A percentile compares a stretch with the other conserved stretches of the same genome.
These are phyloP conservation scores for Tetragonia tetragonoides DNA, from an alignment of 148 eudicot species.

Conservation along the genomic window DNA sequence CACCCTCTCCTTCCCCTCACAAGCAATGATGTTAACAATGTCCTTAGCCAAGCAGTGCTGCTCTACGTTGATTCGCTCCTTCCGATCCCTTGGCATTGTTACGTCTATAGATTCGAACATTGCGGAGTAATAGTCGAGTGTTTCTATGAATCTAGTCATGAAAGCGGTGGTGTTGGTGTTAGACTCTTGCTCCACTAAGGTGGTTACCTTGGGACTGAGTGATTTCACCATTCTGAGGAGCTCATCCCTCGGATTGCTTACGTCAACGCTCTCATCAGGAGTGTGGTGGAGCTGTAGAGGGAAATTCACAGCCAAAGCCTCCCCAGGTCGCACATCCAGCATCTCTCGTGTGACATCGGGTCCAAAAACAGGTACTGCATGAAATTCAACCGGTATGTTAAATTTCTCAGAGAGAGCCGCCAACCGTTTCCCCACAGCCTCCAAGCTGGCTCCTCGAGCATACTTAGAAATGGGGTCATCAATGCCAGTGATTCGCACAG, in stretches of 20 bases:
- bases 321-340: constrained; percentile 70
- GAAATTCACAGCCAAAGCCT: constrained; percentile 85
- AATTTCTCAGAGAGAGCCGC: constrained; percentile 55
- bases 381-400: constrained; percentile 69
- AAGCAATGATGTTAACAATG: constrained; percentile 80
- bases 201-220: constrained; percentile 68
- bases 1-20: constrained; percentile 84
- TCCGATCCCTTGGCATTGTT: constrained; percentile 55
- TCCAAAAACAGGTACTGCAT: constrained; percentile 58
- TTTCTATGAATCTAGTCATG: constrained; percentile 60
- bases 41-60: constrained; percentile 88
- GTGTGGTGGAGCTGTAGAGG: constrained; percentile 91
- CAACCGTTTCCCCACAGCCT: constrained; percentile 51
- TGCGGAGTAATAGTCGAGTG: constrained; percentile 73
- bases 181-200: constrained; percentile 89
- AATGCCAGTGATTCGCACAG: constrained; percentile 79
- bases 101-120: constrained; percentile 92
- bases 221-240: constrained; percentile 74
- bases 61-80: constrained; percentile 73
- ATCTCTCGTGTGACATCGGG: constrained; percentile 59
- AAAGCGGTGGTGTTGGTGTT: constrained; percentile 89
- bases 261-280: constrained; percentile 88
- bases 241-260: constrained; percentile 76
- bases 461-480: constrained; percentile 71
- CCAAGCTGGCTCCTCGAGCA: constrained; percentile 76